These are phyloP conservation scores for Tilletiopsis washingtonensis DNA, from an alignment of 1,284 basidiomycete species.

Conservation along the genomic window DNA sequence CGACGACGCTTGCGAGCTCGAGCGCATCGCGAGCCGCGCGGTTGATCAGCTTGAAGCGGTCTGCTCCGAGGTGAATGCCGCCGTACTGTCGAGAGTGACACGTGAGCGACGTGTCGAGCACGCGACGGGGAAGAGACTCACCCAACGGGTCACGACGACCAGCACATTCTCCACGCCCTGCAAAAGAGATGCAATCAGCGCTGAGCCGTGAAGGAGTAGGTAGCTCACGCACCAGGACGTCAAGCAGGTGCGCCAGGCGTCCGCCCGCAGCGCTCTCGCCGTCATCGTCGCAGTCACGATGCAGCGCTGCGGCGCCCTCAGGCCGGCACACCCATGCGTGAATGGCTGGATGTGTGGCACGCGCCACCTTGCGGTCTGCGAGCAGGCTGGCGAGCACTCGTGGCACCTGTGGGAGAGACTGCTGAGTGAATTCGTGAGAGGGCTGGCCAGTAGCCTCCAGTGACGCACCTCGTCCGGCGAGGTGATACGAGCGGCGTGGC, in stretches of 20 bases:
- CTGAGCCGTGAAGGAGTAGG: not conserved
- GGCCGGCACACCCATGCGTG: constrained; percentile 45
- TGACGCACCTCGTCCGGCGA: constrained; percentile 36
- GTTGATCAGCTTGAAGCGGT: constrained; percentile 45
- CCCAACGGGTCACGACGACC: constrained; percentile 38
- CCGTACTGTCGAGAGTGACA: constrained; percentile 35
- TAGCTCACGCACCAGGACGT: constrained; percentile 25
- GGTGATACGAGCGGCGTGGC: constrained; percentile 33
- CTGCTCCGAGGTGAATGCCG: constrained; percentile 39
- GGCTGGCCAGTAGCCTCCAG: not conserved
- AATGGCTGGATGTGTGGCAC: constrained; percentile 45
- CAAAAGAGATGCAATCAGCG: not conserved
- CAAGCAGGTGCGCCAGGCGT: constrained; percentile 44
- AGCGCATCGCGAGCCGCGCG: constrained; percentile 37
- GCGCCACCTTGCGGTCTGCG: constrained; percentile 28
- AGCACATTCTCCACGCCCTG: constrained; percentile 35
- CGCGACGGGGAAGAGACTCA: not conserved
- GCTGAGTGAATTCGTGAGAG: too few relatives aligned
- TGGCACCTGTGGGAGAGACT: constrained; percentile 14
- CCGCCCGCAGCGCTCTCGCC: constrained; percentile 47
- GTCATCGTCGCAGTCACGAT: constrained; percentile 45
- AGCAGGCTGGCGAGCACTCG: constrained; percentile 26
- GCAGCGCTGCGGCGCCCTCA: constrained; percentile 21
- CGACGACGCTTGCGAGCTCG: constrained; percentile 25
- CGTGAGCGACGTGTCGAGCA: constrained; percentile 15